phyloP scores from a whole-genome alignment of 306 rosid genomes.

The Ammopiptanthus mongolicus region DNA sequence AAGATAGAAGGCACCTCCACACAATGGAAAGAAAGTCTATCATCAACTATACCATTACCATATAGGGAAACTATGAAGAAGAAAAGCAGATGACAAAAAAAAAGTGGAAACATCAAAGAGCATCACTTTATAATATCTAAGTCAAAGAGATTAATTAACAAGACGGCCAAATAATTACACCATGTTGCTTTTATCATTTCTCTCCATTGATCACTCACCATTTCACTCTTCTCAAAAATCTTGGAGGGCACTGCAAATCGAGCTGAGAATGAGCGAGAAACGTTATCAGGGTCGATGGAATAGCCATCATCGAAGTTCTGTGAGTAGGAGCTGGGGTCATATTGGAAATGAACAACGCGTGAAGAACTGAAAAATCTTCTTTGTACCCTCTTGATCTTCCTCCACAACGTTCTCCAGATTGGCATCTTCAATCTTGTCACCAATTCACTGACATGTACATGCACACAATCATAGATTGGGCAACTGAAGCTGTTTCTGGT shows the following conservation, averaged over 20 bases:
- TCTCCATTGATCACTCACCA: not conserved
- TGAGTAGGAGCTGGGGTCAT: constrained; percentile 46
- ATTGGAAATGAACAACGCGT: constrained; percentile 30
- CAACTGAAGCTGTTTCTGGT: no score
- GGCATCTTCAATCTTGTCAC: no score
- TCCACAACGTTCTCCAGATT: no score
- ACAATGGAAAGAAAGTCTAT: not conserved
- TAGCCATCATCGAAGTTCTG: constrained; percentile 67
- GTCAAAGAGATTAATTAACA: not conserved
- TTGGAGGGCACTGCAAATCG: constrained; percentile 50
- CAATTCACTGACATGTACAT: no score
- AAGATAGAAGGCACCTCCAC: no score
- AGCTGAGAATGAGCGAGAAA: constrained; percentile 62
- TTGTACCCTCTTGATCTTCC: constrained; percentile 52
- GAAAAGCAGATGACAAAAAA: not conserved
- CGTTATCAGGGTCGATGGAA: constrained; percentile 42
- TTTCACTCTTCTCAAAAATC: no score
- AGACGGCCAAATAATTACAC: no score
- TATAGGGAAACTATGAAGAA: not conserved
- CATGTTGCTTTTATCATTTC: not conserved
- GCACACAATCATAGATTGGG: no score
- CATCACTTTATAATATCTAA: not conserved
- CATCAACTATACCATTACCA: not conserved
- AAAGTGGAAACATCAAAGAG: not conserved
- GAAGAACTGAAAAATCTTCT: constrained; percentile 31